Base-by-base conservation (phyloP, 169 alveolate genomes). In the Cryptosporidium sp. region DNA sequence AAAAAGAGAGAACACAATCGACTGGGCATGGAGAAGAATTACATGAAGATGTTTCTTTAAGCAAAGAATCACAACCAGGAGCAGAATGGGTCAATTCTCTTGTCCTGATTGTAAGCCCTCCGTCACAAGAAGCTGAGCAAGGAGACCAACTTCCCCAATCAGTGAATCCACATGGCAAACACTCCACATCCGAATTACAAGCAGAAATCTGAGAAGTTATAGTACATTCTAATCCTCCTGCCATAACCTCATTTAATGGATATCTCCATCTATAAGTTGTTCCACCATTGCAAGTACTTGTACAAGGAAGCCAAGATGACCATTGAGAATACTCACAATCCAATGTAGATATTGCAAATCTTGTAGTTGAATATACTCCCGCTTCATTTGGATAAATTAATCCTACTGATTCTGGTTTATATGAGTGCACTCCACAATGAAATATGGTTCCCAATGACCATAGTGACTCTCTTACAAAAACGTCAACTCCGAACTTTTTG, bases 201-300 rank as follows among this genome's bases (percentile, higher is more conserved):
- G 65, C 14, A 14, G 89, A 80, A 26, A 23, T 65, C 51, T 80
- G 89, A 23, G 75, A 62, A 9, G 89, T 80, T 37, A 62, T 18
- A 3, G 89, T 42, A n/a, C 89, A 80, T 23, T 80, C 89, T 33
- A 80, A 29, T 14, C 89, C 89, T n/a, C 89, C 89, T 37, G 89
- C 89, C 89, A 80, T 80, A 37, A 80, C 75, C 39, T 80, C 89
- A 65, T 65, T 80, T 42, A 80, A 21, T 61, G 89, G 89, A 42
- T 80, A 80, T 7, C 89, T 35, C 89, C 89, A 80, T 18, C 89
- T 80, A 45, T 80, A 80, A 12, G 89, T 80, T 23, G 89, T 80
- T 1, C 89, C 89, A 16, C 89, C 89, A 1, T 6, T 37, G 56
- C 89, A 80, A 21, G 89, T 80, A 33, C 89, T 80, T 21, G 80